Percentiles rank a stretch among this genome's conserved stretches.
phyloP scores from a whole-genome alignment of 495 filamentous ascomycete genomes.

The Tuber brumale region DNA sequence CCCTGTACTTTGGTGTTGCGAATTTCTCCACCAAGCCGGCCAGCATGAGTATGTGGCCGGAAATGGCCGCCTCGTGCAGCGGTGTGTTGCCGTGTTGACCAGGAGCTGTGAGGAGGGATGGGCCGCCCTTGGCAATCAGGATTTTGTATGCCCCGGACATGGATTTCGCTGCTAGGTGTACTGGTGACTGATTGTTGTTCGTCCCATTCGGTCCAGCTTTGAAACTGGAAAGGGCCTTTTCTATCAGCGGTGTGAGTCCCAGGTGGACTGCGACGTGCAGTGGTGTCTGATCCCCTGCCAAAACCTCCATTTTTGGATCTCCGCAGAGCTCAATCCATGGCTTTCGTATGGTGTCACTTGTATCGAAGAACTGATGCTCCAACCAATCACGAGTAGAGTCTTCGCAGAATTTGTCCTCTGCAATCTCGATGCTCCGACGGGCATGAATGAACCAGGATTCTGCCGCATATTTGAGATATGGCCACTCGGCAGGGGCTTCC shows the following conservation, averaged over 20 bases:
- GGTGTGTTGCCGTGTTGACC: not conserved
- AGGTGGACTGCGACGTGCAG: not conserved
- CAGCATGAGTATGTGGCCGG: not conserved
- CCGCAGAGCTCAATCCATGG: not conserved
- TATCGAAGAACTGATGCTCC: not conserved
- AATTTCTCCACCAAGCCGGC: not conserved
- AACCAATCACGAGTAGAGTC: not conserved
- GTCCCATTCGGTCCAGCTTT: not conserved
- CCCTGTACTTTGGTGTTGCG: not conserved
- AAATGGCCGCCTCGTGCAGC: not conserved
- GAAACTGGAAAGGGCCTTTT: not conserved
- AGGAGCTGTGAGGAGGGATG: not conserved
- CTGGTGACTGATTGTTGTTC: not conserved
- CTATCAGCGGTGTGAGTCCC: not conserved
- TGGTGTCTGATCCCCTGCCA: not conserved
- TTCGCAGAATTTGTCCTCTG: not conserved
- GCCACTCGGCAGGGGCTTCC: not conserved
- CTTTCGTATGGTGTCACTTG: not conserved
- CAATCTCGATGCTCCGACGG: not conserved
- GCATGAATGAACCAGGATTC: not conserved
- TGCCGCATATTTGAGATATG: not conserved
- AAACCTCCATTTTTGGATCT: not conserved
- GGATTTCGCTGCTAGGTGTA: not conserved
- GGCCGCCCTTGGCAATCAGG: not conserved
- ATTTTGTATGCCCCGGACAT: not conserved